phyloP scores from a whole-genome alignment of 139 green algal species.

The Coccomyxa sp. region DNA sequence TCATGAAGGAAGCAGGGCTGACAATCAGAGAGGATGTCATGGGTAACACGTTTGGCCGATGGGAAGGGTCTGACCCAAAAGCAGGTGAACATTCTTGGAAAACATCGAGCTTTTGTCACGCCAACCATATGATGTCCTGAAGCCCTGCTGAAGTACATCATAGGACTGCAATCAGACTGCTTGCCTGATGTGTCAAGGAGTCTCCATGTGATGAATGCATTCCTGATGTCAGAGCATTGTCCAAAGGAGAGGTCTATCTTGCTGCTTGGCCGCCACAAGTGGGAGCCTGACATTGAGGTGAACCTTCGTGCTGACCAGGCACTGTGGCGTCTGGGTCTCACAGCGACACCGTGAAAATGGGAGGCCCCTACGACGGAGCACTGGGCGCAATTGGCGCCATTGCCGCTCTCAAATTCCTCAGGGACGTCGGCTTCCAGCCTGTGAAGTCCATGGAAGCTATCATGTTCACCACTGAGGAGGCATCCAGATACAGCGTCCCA shows the following conservation, averaged over 20 bases:
- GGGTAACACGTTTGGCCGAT: conserved; percentile 80
- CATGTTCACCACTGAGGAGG: conserved; percentile 90
- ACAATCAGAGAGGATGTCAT: conserved; percentile 68
- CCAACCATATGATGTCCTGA: too few species aligned
- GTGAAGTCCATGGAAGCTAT: conserved; percentile 69
- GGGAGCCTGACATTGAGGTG: too few species aligned
- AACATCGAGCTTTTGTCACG: too few species aligned
- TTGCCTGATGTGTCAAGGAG: too few species aligned
- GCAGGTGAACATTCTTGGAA: conserved; percentile 1
- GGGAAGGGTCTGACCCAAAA: conserved; percentile 50
- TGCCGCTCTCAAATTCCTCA: conserved; percentile 63
- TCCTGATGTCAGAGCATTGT: too few species aligned
- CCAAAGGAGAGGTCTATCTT: too few species aligned
- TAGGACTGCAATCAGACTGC: too few species aligned
- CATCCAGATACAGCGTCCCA: conserved; percentile 69
- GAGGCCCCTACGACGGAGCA: conserved; percentile 76
- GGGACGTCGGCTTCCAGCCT: conserved; percentile 59
- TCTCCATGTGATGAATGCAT: too few species aligned
- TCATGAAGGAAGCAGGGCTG: conserved; percentile 59
- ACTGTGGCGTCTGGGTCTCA: conserved; percentile 74
- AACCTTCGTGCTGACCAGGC: conserved; percentile 13
- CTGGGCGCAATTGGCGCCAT: conserved; percentile 80
- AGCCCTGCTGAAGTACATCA: too few species aligned
- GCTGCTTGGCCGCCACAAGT: too few species aligned
- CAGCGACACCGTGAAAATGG: conserved; percentile 76